phyloP scores from a whole-genome alignment of 2,329 filamentous ascomycete species.

The Fusarium mangiferae region DNA sequence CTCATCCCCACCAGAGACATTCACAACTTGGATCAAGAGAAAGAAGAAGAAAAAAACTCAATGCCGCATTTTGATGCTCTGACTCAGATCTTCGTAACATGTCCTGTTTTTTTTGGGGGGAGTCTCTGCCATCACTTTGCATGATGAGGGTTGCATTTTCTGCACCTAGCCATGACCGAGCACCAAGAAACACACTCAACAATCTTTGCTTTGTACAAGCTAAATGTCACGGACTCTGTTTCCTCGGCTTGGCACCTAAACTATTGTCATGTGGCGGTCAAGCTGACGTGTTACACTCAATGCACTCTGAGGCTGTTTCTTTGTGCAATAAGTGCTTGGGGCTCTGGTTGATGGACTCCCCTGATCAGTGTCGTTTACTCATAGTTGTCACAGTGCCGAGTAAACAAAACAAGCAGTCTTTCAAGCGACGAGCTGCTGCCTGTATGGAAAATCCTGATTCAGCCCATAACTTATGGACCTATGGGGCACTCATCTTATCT shows the following conservation, averaged over 20 bases:
- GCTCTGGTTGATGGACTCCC: neutral
- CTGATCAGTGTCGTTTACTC: conserved; percentile 10
- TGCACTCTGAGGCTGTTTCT: conserved; percentile 8
- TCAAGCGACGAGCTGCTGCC: conserved; percentile 16
- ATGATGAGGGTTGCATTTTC: conserved; percentile 10
- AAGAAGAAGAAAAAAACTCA: neutral
- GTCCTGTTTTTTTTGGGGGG: neutral
- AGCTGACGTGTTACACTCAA: conserved; percentile 30
- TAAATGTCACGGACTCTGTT: conserved; percentile 6
- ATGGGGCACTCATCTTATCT: conserved; percentile 25
- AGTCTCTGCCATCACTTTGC: conserved; percentile 1
- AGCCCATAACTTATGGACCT: conserved; percentile 28
- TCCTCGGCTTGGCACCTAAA: conserved; percentile 10
- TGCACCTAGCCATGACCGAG: conserved; percentile 8
- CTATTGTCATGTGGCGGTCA: conserved; percentile 27
- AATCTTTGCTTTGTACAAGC: conserved; percentile 8
- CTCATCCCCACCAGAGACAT: conserved; percentile 7
- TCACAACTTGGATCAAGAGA: conserved; percentile 6
- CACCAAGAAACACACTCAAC: neutral
- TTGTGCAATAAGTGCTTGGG: conserved; percentile 5
- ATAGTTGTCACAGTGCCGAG: neutral
- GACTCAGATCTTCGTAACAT: neutral
- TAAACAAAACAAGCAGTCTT: conserved; percentile 10
- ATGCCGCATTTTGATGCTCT: conserved; percentile 7
- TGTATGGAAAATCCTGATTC: conserved; percentile 11